A percentile compares a stretch with the other conserved stretches of the same genome.
phyloP scores from a whole-genome alignment of 352 stramenopile species.

The Phytophthora megakarya region DNA sequence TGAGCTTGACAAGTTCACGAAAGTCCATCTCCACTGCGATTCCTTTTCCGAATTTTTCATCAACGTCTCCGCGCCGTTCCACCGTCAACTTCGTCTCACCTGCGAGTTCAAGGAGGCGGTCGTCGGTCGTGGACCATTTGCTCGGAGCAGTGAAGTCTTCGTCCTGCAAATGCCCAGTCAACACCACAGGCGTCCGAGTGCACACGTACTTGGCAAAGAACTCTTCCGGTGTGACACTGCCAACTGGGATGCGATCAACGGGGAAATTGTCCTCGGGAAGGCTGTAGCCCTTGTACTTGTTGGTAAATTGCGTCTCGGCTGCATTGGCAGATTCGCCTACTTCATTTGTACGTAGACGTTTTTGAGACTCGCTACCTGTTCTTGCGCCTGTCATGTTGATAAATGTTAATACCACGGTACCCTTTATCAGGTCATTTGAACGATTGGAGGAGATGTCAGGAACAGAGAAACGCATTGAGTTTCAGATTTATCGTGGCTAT shows the following conservation, averaged over 20 bases:
- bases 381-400: slow-evolving; percentile 19
- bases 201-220: slow-evolving; percentile 85
- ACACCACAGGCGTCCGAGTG: slow-evolving; percentile 81
- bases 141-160: slow-evolving; percentile 47
- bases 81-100: slow-evolving; percentile 77
- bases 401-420: slow-evolving; percentile 26
- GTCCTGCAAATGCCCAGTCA: slow-evolving; percentile 68
- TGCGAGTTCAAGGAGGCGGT: slow-evolving; percentile 64
- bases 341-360: slow-evolving; percentile 52
- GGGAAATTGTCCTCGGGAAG: slow-evolving; percentile 48
- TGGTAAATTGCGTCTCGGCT: slow-evolving; percentile 33
- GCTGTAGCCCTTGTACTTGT: slow-evolving; percentile 67
- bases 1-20: slow-evolving; percentile 69
- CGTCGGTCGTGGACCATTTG: slow-evolving; percentile 74
- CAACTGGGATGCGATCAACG: slow-evolving; percentile 60
- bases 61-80: slow-evolving; percentile 65
- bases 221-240: slow-evolving; percentile 56
- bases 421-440: slow-evolving; percentile 24
- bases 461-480: slow-evolving; percentile 14
- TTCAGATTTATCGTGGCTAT: too few species aligned
- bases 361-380: slow-evolving; percentile 27
- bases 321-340: slow-evolving; percentile 18
- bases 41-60: slow-evolving; percentile 87
- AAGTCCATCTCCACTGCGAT: slow-evolving; percentile 88
- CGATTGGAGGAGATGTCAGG: slow-evolving; percentile 36